phyloP scores from a whole-genome alignment of 495 filamentous ascomycete species.

The Lasiosphaeriaceae sp. region DNA sequence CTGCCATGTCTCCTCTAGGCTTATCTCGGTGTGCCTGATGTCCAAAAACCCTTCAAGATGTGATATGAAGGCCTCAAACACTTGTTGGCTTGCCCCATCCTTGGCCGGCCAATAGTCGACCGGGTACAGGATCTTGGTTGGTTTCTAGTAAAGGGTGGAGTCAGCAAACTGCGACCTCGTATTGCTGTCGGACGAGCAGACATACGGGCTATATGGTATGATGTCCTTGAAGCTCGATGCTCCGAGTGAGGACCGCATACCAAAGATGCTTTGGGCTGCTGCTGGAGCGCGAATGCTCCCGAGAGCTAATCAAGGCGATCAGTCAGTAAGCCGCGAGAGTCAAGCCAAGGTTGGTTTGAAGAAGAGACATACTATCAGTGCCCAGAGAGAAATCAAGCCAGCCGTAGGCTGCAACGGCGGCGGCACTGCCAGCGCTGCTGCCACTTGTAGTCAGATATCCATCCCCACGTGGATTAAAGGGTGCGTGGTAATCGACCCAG shows the following conservation, averaged over 20 bases:
- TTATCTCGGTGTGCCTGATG: background rate
- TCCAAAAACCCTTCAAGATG: background rate
- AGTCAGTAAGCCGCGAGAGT: too few relatives aligned
- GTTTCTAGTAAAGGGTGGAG: background rate
- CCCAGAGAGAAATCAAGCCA: constrained; percentile 13
- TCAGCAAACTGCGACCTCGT: too few relatives aligned
- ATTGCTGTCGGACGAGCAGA: too few relatives aligned
- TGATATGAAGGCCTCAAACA: constrained; percentile 2
- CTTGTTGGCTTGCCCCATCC: background rate
- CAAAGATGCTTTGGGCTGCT: constrained; percentile 7
- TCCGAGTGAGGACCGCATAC: constrained; percentile 7
- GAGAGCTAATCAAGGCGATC: background rate
- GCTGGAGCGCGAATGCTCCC: constrained; percentile 9
- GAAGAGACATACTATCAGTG: constrained; percentile 7
- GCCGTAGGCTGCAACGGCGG: constrained; percentile 5
- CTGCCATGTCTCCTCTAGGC: constrained; percentile 1
- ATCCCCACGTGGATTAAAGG: constrained; percentile 12
- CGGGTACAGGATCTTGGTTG: constrained; percentile 4
- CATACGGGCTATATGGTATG: constrained; percentile 1
- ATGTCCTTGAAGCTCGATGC: constrained; percentile 1
- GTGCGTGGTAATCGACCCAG: constrained; percentile 12
- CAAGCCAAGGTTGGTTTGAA: background rate
- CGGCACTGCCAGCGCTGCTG: constrained; percentile 8
- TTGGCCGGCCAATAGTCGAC: constrained; percentile 4
- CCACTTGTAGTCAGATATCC: constrained; percentile 8